Evolutionary conservation across 441 rosid genomes (phyloP).

Genomic region (Kokia cookei): DNA sequence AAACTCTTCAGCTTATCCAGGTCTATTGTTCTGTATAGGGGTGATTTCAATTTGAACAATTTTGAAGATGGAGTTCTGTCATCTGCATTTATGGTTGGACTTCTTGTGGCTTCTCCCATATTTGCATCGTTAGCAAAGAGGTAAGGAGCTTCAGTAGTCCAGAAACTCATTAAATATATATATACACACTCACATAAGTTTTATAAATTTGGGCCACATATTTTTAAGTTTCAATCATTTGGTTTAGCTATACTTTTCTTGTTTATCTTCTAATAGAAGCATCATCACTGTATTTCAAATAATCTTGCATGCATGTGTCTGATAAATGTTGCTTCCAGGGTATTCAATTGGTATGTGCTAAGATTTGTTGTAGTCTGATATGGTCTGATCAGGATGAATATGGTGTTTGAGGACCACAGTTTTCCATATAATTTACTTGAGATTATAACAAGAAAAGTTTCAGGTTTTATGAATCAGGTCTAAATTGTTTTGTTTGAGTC

Average conservation of each 20-base stretch:
- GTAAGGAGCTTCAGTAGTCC: constrained; percentile 24
- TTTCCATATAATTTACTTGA: not conserved
- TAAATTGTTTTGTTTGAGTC: not conserved
- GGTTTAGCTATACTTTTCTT: not conserved
- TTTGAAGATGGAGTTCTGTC: constrained; percentile 89
- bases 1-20: not conserved
- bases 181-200: not conserved
- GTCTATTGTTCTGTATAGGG: constrained; percentile 36
- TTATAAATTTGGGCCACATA: not conserved
- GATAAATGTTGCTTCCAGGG: not conserved
- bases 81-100: constrained; percentile 98
- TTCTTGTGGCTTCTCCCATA: constrained; percentile 84
- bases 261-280: not conserved
- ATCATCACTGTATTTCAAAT: not conserved
- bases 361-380: not conserved
- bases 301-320: not conserved
- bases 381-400: not conserved
- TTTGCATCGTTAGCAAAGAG: constrained; percentile 91
- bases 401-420: not conserved
- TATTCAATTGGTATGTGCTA: not conserved
- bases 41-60: constrained; percentile 76
- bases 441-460: not conserved
- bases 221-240: not conserved
- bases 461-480: not conserved
- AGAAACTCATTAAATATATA: not conserved